phyloP scores from a whole-genome alignment of 176 grass and related monocot genomes.

The Cenchrus fungigraminus region DNA sequence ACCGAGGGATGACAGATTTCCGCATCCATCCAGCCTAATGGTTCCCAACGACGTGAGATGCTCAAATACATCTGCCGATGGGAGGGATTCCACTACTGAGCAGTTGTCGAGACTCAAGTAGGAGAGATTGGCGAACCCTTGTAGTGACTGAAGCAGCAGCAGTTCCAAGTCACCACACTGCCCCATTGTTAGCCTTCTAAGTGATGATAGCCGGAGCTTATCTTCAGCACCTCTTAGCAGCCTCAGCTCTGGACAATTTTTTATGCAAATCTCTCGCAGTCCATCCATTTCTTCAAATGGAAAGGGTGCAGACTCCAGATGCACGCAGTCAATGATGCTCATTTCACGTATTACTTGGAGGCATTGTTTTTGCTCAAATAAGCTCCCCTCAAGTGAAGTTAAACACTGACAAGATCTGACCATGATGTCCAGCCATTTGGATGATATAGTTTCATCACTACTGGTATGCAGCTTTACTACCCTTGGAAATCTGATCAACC shows the following conservation, averaged over 20 bases:
- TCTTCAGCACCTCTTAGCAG: background rate
- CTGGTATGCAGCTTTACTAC: background rate
- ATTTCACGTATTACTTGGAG: background rate
- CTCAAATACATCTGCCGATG: background rate
- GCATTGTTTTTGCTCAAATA: slow-evolving; percentile 17
- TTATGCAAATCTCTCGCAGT: background rate
- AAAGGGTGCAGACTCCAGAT: background rate
- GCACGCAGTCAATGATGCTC: background rate
- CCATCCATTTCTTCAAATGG: slow-evolving; percentile 2
- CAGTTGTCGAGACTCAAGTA: background rate
- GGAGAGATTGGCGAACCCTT: background rate
- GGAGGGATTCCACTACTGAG: background rate
- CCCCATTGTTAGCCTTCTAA: background rate
- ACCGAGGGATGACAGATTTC: background rate
- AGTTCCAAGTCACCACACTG: slow-evolving; percentile 4
- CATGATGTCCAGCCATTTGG: background rate
- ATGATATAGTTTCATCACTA: background rate
- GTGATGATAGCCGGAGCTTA: background rate
- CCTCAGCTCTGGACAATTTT: background rate
- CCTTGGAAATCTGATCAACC: slow-evolving; percentile 33
- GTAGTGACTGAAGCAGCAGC: background rate
- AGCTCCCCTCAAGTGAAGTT: background rate
- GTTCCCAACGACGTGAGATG: background rate
- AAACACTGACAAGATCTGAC: background rate
- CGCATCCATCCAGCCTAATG: background rate